Evolutionary conservation across 352 stramenopile species (phyloP), one percentile per base, ranked within the genome.

Genomic region (Phytophthora pseudosyringae): DNA sequence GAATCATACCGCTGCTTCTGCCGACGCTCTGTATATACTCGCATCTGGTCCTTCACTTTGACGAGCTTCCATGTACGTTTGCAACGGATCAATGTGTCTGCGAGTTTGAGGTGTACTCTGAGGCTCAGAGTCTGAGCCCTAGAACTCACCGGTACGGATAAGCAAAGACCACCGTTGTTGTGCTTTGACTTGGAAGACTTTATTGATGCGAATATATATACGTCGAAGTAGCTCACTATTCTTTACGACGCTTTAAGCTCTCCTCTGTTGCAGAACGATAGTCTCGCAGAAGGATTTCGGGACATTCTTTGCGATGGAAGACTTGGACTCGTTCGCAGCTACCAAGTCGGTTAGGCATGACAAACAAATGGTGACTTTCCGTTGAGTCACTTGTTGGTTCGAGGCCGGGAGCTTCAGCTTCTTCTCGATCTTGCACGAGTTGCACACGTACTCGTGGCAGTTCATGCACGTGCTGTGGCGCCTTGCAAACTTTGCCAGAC

Each of bases 351-450:
- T 65, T 16, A 72, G 28, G 31, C 74, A 82, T 1, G 57, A 56
- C 12, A 64, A 58, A 11, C 74, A 82, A 56, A 82, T 76, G 8
- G 46, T 43, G 18, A 80, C 59, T 44, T 76, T 76, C 18, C 49
- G 62, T 9, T 28, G 59, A 1, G 47, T 56, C n/a, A 69, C 32
- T 33, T 62, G 64, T 26, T 52, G 31, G 15, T 71, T 58, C 11
- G 35, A 32, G 11, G 58, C 38, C 39, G 64, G 53, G 29, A 76
- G 43, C 21, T 63, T 74, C 31, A 76, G 25, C 48, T 71, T 74
- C 31, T 71, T 74, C 25, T 68, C 51, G 13, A 75, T 57, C 25
- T 63, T 63, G 48, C 73, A 81, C 11, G 63, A 31, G 6, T 43
- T 69, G 46, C 73, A 81, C 29, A 81, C 46, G 3, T 41, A 46